These are phyloP conservation scores for Candida endomychidarum DNA, from an alignment of 805 yeast genomes.

Conservation along the genomic window DNA sequence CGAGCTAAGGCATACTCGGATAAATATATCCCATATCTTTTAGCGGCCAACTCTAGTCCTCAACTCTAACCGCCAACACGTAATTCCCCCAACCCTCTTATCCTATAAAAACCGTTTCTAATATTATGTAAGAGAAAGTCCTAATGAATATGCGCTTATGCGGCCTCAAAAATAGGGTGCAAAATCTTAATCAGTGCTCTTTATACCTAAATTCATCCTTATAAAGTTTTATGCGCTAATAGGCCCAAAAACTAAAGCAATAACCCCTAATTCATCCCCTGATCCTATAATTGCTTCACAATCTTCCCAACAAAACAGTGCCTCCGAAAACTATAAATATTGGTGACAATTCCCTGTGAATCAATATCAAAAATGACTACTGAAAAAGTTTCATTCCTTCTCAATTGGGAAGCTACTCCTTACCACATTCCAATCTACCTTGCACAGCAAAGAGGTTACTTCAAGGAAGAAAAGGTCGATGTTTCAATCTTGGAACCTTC, in stretches of 20 bases:
- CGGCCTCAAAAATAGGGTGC: background rate
- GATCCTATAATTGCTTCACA: too few relatives aligned
- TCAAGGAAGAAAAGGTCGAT: conserved; percentile 50
- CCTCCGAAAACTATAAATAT: too few relatives aligned
- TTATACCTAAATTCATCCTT: background rate
- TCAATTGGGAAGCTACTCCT: conserved; percentile 57
- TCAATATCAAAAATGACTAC: conserved; percentile 18
- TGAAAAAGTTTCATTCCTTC: conserved; percentile 49
- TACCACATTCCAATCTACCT: conserved; percentile 54
- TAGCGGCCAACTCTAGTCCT: too few relatives aligned
- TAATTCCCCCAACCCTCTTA: too few relatives aligned
- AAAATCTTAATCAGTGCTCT: background rate
- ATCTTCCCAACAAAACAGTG: background rate
- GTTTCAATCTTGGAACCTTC: conserved; percentile 55
- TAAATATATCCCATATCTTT: too few relatives aligned
- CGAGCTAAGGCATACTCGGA: too few relatives aligned
- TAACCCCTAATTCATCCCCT: too few relatives aligned
- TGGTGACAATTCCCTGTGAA: background rate
- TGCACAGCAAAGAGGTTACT: conserved; percentile 51
- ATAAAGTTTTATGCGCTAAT: conserved; percentile 1
- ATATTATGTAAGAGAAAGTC: too few relatives aligned
- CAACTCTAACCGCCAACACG: too few relatives aligned
- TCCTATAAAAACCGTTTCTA: too few relatives aligned
- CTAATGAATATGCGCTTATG: conserved; percentile 1
- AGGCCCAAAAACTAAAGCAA: background rate